A percentile compares a stretch with the other conserved stretches of the same genome.
phyloP scores from a whole-genome alignment of 495 filamentous ascomycete species.

The Aspergillus nidulans region DNA sequence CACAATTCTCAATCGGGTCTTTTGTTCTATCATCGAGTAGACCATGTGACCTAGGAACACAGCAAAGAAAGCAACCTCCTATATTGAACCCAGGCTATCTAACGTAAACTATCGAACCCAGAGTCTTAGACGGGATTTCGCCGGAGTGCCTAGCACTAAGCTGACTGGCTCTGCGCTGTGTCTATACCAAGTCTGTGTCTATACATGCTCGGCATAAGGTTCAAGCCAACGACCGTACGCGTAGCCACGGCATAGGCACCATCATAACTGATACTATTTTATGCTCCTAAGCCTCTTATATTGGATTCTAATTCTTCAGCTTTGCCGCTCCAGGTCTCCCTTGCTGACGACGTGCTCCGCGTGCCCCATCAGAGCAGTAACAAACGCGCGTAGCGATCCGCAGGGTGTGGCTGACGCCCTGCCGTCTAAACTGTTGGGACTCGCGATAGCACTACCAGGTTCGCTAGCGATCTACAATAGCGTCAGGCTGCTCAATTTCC shows the following conservation, averaged over 20 bases:
- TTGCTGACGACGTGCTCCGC: slow-evolving; percentile 4
- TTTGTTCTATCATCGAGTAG: background rate
- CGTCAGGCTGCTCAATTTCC: slow-evolving; percentile 2
- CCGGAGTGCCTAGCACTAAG: background rate
- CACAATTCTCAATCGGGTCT: background rate
- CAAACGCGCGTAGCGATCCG: background rate
- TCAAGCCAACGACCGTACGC: background rate
- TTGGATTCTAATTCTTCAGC: background rate
- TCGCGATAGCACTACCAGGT: background rate
- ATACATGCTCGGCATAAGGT: background rate
- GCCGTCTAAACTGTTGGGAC: background rate
- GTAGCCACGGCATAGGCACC: background rate
- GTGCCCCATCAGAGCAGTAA: background rate
- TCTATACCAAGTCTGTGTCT: background rate
- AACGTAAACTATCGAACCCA: too few species aligned
- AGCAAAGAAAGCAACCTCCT: background rate
- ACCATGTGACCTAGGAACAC: background rate
- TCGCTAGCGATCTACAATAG: background rate
- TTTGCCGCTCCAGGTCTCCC: background rate
- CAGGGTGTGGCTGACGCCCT: background rate
- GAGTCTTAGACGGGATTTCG: background rate
- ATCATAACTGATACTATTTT: slow-evolving; percentile 3
- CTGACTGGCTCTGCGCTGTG: slow-evolving; percentile 1
- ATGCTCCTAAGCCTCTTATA: slow-evolving; percentile 1
- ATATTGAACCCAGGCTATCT: too few species aligned